Evolutionary conservation across 176 grass and related monocot species (phyloP), one percentile per base, ranked within the genome.

Genomic region (Hordeum marinum): DNA sequence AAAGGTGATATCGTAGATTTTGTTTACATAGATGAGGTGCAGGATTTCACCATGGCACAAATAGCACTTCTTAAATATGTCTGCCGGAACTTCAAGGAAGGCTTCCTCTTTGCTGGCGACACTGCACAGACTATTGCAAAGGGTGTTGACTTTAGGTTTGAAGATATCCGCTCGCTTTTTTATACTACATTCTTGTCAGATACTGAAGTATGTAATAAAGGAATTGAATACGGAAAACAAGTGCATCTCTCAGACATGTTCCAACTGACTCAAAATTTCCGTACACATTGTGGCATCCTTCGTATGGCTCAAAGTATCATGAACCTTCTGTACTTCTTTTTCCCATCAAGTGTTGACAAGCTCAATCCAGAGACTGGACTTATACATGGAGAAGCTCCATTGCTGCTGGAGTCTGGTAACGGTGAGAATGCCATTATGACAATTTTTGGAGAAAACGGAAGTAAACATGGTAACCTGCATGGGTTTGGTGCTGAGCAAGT

Each of bases 11-110:
- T 82, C 15, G 41, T 97, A 5, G 91, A 93, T 89, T 93, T 64
- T 67, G 60, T 97, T 62, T 97, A 97, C 50, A 90, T 97, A 42
- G 94, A 97, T 63, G 94, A 97, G 88, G 94, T 97, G 77, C 94
- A 97, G 59, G 94, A 97, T 75, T 86, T 97, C 43, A 97, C 87
- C 8, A 85, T 93, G 83, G 65, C 82, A 61, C 94, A 97, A 34
- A 84, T 97, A 75, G 84, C 84, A 63, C 85, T 97, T 66, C 85
- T 94, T 7, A 93, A 88, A 63, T 83, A 97, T 81, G 79, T 97
- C 63, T 91, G 91, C 34, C 71, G 52, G 24, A 97, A 97, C 78
- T 97, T 91, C 25, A 78, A 88, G 41, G 91, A 90, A 67, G 94
- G 94, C 1, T 96, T 89, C 48, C 50, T 88, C 83, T 96, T 96